These are phyloP conservation scores for Cryomyces minteri DNA, from an alignment of 495 filamentous ascomycete genomes.

Conservation along the genomic window DNA sequence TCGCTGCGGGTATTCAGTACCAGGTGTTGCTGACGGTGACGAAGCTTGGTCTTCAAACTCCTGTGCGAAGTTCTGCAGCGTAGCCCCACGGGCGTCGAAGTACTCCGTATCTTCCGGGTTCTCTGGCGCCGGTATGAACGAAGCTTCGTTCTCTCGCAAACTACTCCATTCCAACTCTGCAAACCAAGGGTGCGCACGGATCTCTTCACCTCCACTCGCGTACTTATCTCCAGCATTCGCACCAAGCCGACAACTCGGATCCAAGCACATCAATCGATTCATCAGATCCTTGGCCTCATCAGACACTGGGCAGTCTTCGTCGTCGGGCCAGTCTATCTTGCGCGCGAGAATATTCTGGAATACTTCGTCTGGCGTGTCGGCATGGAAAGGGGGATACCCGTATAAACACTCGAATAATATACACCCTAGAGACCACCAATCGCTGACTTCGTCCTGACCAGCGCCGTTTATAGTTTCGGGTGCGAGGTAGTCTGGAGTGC, in stretches of 20 bases:
- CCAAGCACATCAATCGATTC: conserved; percentile 67
- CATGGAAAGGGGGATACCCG: conserved; percentile 87
- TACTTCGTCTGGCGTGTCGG: conserved; percentile 73
- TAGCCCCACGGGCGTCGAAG: conserved; percentile 84
- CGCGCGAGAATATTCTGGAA: conserved; percentile 91
- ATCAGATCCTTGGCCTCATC: conserved; percentile 83
- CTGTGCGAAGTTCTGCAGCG: conserved; percentile 71
- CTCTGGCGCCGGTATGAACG: conserved; percentile 83
- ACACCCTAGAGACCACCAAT: conserved; percentile 98
- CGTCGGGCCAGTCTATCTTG: conserved; percentile 74
- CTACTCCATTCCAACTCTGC: conserved; percentile 74
- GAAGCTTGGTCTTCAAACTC: conserved; percentile 82
- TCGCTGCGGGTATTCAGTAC: conserved; percentile 57
- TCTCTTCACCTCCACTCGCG: conserved; percentile 70
- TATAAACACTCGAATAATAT: conserved; percentile 95
- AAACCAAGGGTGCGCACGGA: conserved; percentile 81
- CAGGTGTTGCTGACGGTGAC: conserved; percentile 41
- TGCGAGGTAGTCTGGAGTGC: conserved; percentile 91
- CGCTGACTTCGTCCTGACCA: conserved; percentile 91
- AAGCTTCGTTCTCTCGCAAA: conserved; percentile 75
- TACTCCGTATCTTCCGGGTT: conserved; percentile 98
- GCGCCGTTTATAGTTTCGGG: conserved; percentile 92
- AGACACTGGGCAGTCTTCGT: conserved; percentile 43
- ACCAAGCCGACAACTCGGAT: conserved; percentile 66
- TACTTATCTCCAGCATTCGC: conserved; percentile 66